A percentile compares a stretch with the other conserved stretches of the same genome.
phyloP scores from a whole-genome alignment of 352 stramenopile species.

The Phytophthora citrophthora region DNA sequence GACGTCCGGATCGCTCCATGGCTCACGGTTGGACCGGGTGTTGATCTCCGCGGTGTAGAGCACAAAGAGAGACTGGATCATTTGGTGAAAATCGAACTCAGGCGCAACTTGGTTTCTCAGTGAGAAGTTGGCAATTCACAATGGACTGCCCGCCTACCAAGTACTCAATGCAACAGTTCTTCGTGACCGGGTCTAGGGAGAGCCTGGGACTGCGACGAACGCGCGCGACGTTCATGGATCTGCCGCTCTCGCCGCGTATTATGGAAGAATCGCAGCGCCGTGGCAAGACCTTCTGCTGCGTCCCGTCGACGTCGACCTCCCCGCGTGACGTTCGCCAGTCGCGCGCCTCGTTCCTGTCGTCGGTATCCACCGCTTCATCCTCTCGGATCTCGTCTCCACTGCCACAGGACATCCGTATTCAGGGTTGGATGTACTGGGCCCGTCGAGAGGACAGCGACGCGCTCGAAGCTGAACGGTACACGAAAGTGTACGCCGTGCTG shows the following conservation, averaged over 20 bases:
- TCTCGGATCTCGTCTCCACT: conserved; percentile 36
- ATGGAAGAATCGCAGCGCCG: conserved; percentile 8
- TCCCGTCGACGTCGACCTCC: conserved; percentile 6
- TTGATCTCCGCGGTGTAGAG: neutral
- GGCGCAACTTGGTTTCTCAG: conserved; percentile 35
- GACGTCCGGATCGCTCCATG: conserved; percentile 5
- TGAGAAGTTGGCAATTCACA: conserved; percentile 21
- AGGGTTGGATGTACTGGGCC: conserved; percentile 84
- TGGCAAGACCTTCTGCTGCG: conserved; percentile 31
- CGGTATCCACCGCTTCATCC: conserved; percentile 25
- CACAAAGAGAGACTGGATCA: conserved; percentile 14
- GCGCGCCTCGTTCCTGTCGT: conserved; percentile 32
- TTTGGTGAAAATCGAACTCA: conserved; percentile 26
- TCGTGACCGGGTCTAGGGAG: conserved; percentile 21
- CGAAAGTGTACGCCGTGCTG: conserved; percentile 75
- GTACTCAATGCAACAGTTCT: conserved; percentile 43
- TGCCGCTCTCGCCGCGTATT: conserved; percentile 2
- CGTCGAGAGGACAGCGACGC: conserved; percentile 29
- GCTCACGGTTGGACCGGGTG: neutral
- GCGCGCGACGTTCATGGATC: conserved; percentile 29
- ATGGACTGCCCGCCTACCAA: conserved; percentile 38
- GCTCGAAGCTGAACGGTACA: conserved; percentile 54
- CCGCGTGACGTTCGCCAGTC: conserved; percentile 26
- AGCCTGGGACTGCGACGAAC: conserved; percentile 28
- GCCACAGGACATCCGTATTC: conserved; percentile 43